A percentile compares a stretch with the other conserved stretches of the same genome.
Conservation (phyloP, 1,284 basidiomycete genomes). For the Cronartium quercuum region DNA sequence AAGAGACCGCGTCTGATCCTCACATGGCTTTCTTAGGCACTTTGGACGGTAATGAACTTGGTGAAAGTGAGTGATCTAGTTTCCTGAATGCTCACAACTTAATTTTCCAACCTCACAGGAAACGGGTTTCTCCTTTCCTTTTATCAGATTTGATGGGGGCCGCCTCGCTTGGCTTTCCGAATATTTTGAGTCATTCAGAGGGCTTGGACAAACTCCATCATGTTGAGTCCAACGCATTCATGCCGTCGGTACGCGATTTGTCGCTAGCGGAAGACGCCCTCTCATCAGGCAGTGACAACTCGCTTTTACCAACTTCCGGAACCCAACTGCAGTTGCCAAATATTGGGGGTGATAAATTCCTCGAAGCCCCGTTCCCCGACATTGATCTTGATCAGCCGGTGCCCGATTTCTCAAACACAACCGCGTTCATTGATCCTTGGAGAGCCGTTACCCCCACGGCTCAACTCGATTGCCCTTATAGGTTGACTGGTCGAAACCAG, state of each 20-base stretch:
- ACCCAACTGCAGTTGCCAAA: neutral
- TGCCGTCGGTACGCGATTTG: neutral
- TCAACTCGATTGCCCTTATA: neutral
- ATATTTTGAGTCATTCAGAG: no score
- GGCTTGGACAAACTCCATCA: no score
- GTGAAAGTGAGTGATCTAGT: neutral
- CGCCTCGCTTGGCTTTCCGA: no score
- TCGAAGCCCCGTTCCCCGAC: neutral
- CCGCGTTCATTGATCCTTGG: conserved; percentile 1
- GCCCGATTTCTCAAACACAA: neutral
- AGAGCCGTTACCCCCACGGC: neutral
- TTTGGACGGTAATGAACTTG: neutral
- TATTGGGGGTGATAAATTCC: neutral
- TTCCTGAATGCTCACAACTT: neutral
- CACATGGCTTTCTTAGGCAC: neutral
- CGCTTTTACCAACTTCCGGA: neutral
- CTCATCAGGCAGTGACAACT: neutral
- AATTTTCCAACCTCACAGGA: no score
- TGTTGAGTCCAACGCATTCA: neutral
- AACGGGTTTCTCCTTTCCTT: no score
- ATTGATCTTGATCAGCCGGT: neutral
- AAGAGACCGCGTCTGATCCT: neutral
- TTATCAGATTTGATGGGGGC: no score
- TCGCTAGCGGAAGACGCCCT: neutral
- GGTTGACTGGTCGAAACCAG: neutral